Percentiles rank a stretch among this genome's conserved stretches.
These are phyloP conservation scores for Aspergillus kassunensis DNA, from an alignment of 495 filamentous ascomycete species.

Conservation along the genomic window DNA sequence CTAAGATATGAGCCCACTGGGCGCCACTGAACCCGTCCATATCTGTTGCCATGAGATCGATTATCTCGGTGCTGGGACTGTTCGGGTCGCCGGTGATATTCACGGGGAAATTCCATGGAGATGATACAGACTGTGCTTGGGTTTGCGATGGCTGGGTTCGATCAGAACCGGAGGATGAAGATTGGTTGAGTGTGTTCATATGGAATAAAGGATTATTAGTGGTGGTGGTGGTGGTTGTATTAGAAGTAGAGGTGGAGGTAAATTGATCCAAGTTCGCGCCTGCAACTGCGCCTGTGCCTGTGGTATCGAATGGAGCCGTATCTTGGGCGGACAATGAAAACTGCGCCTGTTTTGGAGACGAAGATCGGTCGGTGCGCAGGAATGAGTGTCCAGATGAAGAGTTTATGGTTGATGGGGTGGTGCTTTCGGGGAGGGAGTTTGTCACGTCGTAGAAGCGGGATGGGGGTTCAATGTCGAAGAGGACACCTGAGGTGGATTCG, in stretches of 20 bases:
- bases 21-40: conserved; percentile 28
- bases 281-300: too few species aligned
- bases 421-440: conserved; percentile 5
- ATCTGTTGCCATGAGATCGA: conserved; percentile 20
- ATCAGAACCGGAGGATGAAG: conserved; percentile 10
- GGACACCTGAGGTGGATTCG: not conserved
- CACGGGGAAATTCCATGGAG: conserved; percentile 24
- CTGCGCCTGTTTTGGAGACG: conserved; percentile 7
- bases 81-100: conserved; percentile 12
- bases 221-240: not conserved
- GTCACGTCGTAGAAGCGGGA: conserved; percentile 15
- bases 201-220: not conserved
- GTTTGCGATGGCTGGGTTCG: too few species aligned
- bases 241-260: not conserved
- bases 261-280: not conserved
- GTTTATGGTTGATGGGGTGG: conserved; percentile 9
- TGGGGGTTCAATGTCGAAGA: conserved; percentile 8
- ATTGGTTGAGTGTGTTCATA: conserved; percentile 11
- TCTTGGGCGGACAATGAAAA: conserved; percentile 3
- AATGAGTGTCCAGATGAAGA: conserved; percentile 6
- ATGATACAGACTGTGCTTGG: conserved; percentile 13
- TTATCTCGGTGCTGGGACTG: conserved; percentile 13
- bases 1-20: conserved; percentile 37
- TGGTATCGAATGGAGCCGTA: not conserved
- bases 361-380: conserved; percentile 1